Evolutionary conservation across 2,329 filamentous ascomycete species (phyloP).

Genomic region (Monosporascus sp.): DNA sequence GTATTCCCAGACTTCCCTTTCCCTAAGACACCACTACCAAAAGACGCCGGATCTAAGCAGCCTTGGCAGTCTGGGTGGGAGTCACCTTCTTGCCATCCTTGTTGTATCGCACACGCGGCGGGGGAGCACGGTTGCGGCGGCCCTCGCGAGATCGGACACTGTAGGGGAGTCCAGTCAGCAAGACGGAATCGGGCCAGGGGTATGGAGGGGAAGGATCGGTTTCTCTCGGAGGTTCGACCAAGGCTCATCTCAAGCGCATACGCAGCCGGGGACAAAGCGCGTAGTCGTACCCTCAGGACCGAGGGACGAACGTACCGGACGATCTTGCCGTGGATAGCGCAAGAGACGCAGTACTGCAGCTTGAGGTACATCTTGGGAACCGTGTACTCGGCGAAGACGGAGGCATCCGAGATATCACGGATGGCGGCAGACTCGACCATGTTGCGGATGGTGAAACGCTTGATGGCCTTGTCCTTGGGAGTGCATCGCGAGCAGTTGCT

Average conservation of each 20-base stretch:
- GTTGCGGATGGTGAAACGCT: slow-evolving; percentile 99
- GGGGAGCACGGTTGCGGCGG: slow-evolving; percentile 97
- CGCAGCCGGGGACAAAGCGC: slow-evolving; percentile 26
- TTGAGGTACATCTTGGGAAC: slow-evolving; percentile 99
- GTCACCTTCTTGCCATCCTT: slow-evolving; percentile 99
- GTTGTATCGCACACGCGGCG: slow-evolving; percentile 98
- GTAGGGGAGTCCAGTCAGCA: slow-evolving; percentile 36
- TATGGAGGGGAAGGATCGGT: slow-evolving; percentile 17
- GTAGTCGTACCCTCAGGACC: slow-evolving; percentile 51
- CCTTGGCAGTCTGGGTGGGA: slow-evolving; percentile 74
- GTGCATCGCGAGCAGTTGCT: slow-evolving; percentile 76
- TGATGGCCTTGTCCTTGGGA: slow-evolving; percentile 99
- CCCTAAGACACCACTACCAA: slow-evolving; percentile 17
- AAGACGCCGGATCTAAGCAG: slow-evolving; percentile 30
- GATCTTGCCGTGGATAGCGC: slow-evolving; percentile 99
- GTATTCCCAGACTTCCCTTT: slow-evolving; percentile 16
- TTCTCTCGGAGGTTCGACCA: slow-evolving; percentile 42
- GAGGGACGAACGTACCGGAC: slow-evolving; percentile 80
- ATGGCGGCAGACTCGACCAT: slow-evolving; percentile 99
- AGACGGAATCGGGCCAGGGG: slow-evolving; percentile 15
- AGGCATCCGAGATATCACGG: slow-evolving; percentile 99
- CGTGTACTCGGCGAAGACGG: slow-evolving; percentile 98
- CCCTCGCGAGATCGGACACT: slow-evolving; percentile 97
- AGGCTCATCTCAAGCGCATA: slow-evolving; percentile 52
- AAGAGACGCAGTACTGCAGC: slow-evolving; percentile 99